phyloP scores from a whole-genome alignment of 2,329 filamentous ascomycete species.

The Pseudocercospora eumusae region DNA sequence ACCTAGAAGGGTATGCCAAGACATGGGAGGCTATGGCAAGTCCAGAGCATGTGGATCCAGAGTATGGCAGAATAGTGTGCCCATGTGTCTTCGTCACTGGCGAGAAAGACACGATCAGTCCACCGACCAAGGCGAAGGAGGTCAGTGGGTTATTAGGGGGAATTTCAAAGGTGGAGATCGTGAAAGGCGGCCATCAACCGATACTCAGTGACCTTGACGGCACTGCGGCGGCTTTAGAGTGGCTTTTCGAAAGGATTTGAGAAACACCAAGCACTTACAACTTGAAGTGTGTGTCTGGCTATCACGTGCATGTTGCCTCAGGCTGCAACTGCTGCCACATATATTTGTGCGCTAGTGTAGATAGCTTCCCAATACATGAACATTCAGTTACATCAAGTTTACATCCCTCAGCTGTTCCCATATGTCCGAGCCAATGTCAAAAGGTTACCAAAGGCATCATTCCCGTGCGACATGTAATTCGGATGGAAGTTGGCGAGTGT shows the following conservation, averaged over 20 bases:
- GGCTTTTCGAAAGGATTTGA: slow-evolving; percentile 13
- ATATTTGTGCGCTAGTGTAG: too few relatives aligned
- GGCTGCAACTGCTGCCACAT: too few relatives aligned
- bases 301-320: too few relatives aligned
- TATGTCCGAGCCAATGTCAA: slow-evolving; percentile 17
- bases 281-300: too few relatives aligned
- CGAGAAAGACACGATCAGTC: slow-evolving; percentile 16
- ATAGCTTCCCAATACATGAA: too few relatives aligned
- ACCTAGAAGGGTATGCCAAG: slow-evolving; percentile 19
- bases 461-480: slow-evolving; percentile 2
- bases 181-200: slow-evolving; percentile 21
- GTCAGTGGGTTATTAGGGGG: slow-evolving; percentile 13
- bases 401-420: slow-evolving; percentile 3
- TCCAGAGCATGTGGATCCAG: slow-evolving; percentile 14
- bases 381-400: too few relatives aligned
- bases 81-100: slow-evolving; percentile 17
- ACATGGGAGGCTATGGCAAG: slow-evolving; percentile 18
- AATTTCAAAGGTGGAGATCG: slow-evolving; percentile 5
- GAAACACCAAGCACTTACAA: neutral
- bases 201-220: slow-evolving; percentile 16
- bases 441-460: slow-evolving; percentile 18
- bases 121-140: slow-evolving; percentile 10
- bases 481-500: slow-evolving; percentile 14
- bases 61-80: slow-evolving; percentile 13
- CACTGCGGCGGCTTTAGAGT: slow-evolving; percentile 3